Evolutionary conservation across 2,329 filamentous ascomycete genomes (phyloP).

Genomic region (Xylariaceae sp.): DNA sequence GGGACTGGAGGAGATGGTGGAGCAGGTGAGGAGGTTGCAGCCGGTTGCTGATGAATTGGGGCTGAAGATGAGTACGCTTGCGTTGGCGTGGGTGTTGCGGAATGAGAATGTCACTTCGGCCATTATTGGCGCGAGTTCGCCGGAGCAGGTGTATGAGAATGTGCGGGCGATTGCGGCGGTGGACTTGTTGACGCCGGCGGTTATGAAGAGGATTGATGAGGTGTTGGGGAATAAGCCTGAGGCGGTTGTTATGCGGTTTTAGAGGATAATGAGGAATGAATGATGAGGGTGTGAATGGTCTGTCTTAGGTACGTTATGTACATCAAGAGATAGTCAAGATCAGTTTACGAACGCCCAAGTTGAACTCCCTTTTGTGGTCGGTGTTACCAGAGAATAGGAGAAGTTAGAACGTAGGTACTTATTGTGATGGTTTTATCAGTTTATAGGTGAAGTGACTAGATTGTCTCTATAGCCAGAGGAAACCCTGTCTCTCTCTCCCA

Average conservation of each 20-base stretch:
- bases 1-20: constrained; percentile 50
- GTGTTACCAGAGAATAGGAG: no score
- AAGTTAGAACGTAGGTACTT: no score
- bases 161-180: constrained; percentile 47
- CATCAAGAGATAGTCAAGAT: background rate
- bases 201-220: constrained; percentile 55
- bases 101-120: constrained; percentile 58
- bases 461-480: no score
- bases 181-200: constrained; percentile 53
- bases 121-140: constrained; percentile 55
- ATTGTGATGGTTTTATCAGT: no score
- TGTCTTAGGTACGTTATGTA: background rate
- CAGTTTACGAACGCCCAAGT: no score
- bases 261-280: background rate
- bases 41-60: constrained; percentile 61
- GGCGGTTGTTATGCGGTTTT: constrained; percentile 34
- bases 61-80: constrained; percentile 51
- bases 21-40: constrained; percentile 55
- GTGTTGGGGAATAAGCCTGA: constrained; percentile 55
- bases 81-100: constrained; percentile 58
- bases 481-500: no score
- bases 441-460: no score
- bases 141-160: constrained; percentile 57
- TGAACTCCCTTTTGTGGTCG: no score
- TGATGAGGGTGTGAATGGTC: background rate